Conservation (phyloP, 371 early-diverging fungal genomes). For the Rhizomucor pusillus region DNA sequence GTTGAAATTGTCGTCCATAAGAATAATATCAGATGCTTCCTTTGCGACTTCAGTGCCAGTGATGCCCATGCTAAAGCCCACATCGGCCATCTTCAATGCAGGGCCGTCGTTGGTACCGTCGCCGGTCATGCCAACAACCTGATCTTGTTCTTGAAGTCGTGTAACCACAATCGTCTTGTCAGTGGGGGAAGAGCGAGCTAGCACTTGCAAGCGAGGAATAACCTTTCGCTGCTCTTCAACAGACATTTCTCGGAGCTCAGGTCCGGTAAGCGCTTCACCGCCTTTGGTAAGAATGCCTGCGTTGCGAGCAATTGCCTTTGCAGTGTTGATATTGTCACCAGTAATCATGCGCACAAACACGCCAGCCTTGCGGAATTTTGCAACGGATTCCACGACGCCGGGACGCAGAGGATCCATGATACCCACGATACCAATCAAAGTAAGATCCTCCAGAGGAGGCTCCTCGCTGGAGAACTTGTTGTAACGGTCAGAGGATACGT, state of each 20-base stretch:
- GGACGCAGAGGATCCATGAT: constrained; percentile 93
- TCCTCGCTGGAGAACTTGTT: constrained; percentile 36
- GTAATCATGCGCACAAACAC: constrained; percentile 97
- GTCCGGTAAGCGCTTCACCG: constrained; percentile 86
- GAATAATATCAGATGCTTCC: constrained; percentile 90
- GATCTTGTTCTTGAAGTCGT: constrained; percentile 80
- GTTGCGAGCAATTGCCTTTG: constrained; percentile 84
- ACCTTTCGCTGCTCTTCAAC: constrained; percentile 76
- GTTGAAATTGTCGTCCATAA: constrained; percentile 95
- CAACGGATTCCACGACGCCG: constrained; percentile 84
- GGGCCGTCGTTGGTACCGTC: constrained; percentile 99
- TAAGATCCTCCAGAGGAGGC: constrained; percentile 60
- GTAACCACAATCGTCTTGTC: constrained; percentile 93
- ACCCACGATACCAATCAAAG: constrained; percentile 82
- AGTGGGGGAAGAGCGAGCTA: constrained; percentile 90
- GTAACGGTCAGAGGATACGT: constrained; percentile 37
- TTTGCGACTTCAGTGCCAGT: too few relatives aligned
- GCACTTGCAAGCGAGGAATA: constrained; percentile 84
- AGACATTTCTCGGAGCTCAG: constrained; percentile 78
- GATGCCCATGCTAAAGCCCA: constrained; percentile 98
- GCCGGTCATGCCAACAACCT: constrained; percentile 96
- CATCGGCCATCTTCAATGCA: constrained; percentile 93
- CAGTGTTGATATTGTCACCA: constrained; percentile 92
- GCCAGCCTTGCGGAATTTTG: constrained; percentile 81
- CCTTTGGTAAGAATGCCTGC: constrained; percentile 86